Base-by-base conservation (phyloP, 257 asterid genomes). In the Gentiana straminea region DNA sequence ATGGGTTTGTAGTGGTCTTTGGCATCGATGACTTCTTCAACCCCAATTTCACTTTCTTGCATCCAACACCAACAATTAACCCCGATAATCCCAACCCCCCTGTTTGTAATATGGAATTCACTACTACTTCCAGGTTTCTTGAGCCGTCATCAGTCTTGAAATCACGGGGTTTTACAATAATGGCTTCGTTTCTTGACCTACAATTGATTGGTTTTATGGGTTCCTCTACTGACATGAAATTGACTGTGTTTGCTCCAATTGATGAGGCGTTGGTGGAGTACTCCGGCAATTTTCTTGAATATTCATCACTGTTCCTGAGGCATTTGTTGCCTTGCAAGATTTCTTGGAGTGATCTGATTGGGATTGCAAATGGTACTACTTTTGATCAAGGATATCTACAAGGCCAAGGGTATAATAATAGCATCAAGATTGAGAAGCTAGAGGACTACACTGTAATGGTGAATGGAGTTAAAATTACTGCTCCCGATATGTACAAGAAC, bases 241-340 rank as follows among this genome's bases (percentile, higher is more conserved):
- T 79, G 79, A 89, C 95, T 5, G 70, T 86, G 3, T 89, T 89
- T 15, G 87, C 93, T 0, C 97, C 97, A 0, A 44, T 61, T 7
- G 93, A 86, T 2, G 76, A 73, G 9, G 83, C 77, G 0, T 2
- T 86, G 63, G 68, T 75, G 12, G 74, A 34, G 52, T 73, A 63
- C 53, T 70, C 84, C 0, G 90, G 84, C 41, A 73, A 80, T 61
- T 69, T 83, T 46, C 72, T 65, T 0, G 67, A 55, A 3, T 81
- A 83, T 54, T 59, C 60, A 12, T 74, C 85, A 3, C 2, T 89
- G 61, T 75, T 86, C 63, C 38, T 70, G 78, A 81, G 89, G 78
- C 97, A 89, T 62, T 11, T 89, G 72, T 61, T 69, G n/a, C 88
- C 95, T 0, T 89, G 94, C 63, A 79, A 57, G 39, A 64, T 80